Base-by-base conservation (phyloP, 2,329 filamentous ascomycete genomes). In the Alternaria hordeiaustralica region DNA sequence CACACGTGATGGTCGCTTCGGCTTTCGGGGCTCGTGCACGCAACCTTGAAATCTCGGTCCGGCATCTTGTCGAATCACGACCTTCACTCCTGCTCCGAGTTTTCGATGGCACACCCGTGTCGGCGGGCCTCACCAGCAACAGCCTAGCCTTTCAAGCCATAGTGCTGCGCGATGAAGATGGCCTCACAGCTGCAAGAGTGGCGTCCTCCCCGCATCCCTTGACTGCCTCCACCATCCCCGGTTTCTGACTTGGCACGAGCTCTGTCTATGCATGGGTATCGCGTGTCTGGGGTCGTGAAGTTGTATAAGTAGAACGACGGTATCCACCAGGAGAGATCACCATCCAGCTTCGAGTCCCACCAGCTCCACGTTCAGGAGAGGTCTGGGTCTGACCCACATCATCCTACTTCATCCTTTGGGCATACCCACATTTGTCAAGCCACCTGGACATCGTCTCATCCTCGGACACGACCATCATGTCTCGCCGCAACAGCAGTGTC, bases 401-500 rank as follows among this genome's bases (percentile, higher is more conserved):
- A 18, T 53, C 30, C 41, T 41, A 18, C 54, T 43, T 50, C 28
- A 20, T 26, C 33, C 36, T 58, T 59, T 60, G 49, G 45, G 21
- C 15, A 25, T 44, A 44, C 30, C 21, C 30, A 44, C 50, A 26
- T 18, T 51, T 41, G 33, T 41, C 33, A 49, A 44, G 23, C 43
- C 12, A 18, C 12, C 41, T 61, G 8, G 50, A 49, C 23, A 28
- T 49, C 45, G 41, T 51, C 30, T 36, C 28, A 21, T 55, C 51
- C 61, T 55, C 58, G 49, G 55, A 56, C 62, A 56, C 46, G 55
- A 11, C 47, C 68, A 67, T 47, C 62, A 77, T 78, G 75, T 75
- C 76, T 60, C 75, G 71, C 55, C 71, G 73, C 61, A 76, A 76
- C 61, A 75, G 70, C 70, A 74, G 67, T 58, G 71, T 78, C 60